Percentiles rank a stretch among this genome's conserved stretches.
Evolutionary conservation across 2,329 filamentous ascomycete species (phyloP).

Genomic region (Chaetomium globosum): DNA sequence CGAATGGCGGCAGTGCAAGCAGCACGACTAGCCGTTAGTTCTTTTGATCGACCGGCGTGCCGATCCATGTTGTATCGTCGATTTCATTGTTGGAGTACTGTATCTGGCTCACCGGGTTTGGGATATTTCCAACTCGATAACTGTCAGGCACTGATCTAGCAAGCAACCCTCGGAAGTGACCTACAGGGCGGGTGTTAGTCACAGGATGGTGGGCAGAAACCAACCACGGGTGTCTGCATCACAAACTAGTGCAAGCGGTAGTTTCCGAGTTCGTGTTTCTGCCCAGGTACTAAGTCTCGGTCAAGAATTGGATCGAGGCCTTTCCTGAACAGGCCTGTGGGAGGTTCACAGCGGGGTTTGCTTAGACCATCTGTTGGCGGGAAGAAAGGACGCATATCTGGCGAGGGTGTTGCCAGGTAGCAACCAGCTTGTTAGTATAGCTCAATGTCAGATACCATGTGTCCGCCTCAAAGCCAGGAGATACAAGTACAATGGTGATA

Average conservation of each 20-base stretch:
- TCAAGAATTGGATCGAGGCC: background rate
- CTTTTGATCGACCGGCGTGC: background rate
- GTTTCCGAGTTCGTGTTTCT: background rate
- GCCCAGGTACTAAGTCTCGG: background rate
- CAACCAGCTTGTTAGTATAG: background rate
- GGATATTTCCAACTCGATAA: background rate
- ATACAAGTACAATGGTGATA: background rate
- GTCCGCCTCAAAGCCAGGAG: background rate
- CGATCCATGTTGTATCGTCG: constrained; percentile 5
- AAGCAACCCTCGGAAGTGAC: background rate
- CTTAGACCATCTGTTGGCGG: background rate
- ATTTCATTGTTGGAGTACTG: background rate
- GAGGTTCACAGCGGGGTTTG: background rate
- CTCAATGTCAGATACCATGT: background rate
- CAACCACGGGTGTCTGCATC: background rate
- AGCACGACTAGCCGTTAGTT: constrained; percentile 8
- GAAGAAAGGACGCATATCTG: background rate
- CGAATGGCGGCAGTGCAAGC: constrained; percentile 5
- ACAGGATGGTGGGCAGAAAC: background rate
- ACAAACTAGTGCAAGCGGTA: background rate
- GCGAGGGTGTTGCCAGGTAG: background rate
- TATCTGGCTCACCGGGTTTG: background rate
- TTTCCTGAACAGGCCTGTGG: background rate
- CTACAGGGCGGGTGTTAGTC: background rate
- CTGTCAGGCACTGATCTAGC: background rate